Conservation (phyloP, 257 asterid species). For the Scutellaria galericulata region DNA sequence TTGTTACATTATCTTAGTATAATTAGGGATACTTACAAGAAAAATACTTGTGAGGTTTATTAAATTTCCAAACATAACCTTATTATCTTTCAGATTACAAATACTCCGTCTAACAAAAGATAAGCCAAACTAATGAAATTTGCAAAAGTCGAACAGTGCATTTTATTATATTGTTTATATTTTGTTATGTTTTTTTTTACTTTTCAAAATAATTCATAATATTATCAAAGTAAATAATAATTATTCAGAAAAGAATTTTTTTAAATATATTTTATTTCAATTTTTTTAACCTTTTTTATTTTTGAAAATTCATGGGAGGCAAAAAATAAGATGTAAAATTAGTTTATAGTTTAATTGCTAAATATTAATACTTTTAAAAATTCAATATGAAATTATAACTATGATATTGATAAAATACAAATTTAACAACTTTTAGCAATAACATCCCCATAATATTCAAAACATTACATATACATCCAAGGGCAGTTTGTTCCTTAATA, state of each 20-base stretch:
- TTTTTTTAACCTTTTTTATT: background rate
- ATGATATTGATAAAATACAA: background rate
- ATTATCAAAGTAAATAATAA: no score
- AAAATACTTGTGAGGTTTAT: background rate
- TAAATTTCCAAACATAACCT: background rate
- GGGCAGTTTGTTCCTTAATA: no score
- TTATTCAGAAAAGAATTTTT: background rate
- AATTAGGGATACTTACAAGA: background rate
- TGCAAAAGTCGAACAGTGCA: background rate
- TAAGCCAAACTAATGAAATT: background rate
- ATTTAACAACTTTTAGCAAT: background rate
- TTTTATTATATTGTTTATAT: background rate
- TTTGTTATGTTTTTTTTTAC: background rate
- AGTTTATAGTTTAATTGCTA: no score
- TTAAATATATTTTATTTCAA: background rate
- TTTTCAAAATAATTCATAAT: background rate
- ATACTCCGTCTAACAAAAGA: background rate
- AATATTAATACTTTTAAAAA: no score
- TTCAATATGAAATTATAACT: background rate
- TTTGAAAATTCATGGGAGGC: no score
- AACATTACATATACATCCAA: no score
- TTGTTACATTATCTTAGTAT: background rate
- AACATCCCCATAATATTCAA: no score
- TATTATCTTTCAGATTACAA: background rate
- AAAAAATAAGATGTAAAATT: no score